Base-by-base conservation (phyloP, 306 rosid genomes). In the Rosa multiflora region DNA sequence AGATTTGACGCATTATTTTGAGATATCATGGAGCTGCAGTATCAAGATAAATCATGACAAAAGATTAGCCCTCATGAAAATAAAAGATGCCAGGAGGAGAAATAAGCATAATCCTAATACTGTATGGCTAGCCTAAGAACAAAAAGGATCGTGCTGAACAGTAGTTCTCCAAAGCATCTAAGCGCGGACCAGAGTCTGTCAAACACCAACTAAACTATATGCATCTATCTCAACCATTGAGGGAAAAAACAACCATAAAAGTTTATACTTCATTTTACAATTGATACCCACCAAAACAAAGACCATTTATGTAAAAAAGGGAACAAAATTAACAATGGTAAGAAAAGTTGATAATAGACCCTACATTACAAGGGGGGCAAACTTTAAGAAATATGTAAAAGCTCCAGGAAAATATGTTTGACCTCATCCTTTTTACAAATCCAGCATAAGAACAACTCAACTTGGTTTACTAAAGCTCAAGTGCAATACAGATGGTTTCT, bases 1-100 rank as follows among this genome's bases (percentile, higher is more conserved):
- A 85, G 61, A 53, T 80, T 79, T 52, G 93, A 89, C 52, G 72
- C 82, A 71, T 87, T 87, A 72, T 78, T 78, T 70, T 83, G 87
- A 40, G 82, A 79, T 70, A 76, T 79, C 56, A 75, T 76, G 58
- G 89, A 67, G 83, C 99, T 96, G 97, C 82, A 69, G 78, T 82
- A 82, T 53, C 78, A 81, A 76, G 78, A 76, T 66, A 82, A 58
- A 75, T 77, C 64, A 64, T 74, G 23, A 73, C 40, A 39, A 14
- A 79, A 79, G 23, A 72, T 81, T 61, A 88, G 85, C 61, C 67
- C 73, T 62, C 40, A 56, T 59, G 52, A 37, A 26, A 52, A 29
- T 46, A 52, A 72, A 63, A 26, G 67, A 70, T 77, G 64, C 23
- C 71, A 51, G 18, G 49, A 58, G n/a, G 43, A 39, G 81, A 66